Percentiles rank a stretch among this genome's conserved stretches.
Conservation (phyloP, 805 yeast species). For the Yueomyces sp. region DNA sequence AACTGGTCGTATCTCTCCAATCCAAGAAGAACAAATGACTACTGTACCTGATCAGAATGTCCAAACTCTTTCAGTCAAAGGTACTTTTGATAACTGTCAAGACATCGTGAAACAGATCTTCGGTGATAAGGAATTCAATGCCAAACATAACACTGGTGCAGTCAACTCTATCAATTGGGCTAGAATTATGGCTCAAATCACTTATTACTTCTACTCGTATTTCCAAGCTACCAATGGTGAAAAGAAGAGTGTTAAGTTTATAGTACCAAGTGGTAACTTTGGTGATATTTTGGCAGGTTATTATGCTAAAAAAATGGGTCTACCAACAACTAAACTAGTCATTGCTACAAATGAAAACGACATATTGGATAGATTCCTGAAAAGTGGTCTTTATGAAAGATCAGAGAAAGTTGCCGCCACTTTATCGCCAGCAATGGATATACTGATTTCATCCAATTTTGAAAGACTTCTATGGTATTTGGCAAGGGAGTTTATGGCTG, state of each 20-base stretch:
- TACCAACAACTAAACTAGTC: slow-evolving; percentile 74
- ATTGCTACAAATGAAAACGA: slow-evolving; percentile 96
- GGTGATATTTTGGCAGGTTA: slow-evolving; percentile 97
- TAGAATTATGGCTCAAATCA: slow-evolving; percentile 91
- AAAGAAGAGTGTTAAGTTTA: slow-evolving; percentile 52
- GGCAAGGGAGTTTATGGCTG: slow-evolving; percentile 52
- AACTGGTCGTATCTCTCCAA: slow-evolving; percentile 92
- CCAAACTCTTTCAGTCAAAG: slow-evolving; percentile 88
- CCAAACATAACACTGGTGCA: slow-evolving; percentile 88
- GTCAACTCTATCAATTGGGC: slow-evolving; percentile 99
- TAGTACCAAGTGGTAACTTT: slow-evolving; percentile 96
- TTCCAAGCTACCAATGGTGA: slow-evolving; percentile 42
- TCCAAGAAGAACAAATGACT: slow-evolving; percentile 98
- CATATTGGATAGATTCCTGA: slow-evolving; percentile 83
- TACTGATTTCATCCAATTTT: slow-evolving; percentile 85
- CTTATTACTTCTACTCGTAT: slow-evolving; percentile 89
- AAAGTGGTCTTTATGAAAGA: slow-evolving; percentile 76
- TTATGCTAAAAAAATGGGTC: slow-evolving; percentile 89
- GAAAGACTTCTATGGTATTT: slow-evolving; percentile 95
- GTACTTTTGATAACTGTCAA: slow-evolving; percentile 97
- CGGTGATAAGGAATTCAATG: slow-evolving; percentile 80
- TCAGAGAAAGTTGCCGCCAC: slow-evolving; percentile 69
- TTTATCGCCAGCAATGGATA: slow-evolving; percentile 97
- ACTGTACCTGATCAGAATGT: slow-evolving; percentile 87
- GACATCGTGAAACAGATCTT: slow-evolving; percentile 88